Percentiles rank a stretch among this genome's conserved stretches.
Evolutionary conservation across 2,329 filamentous ascomycete genomes (phyloP).

Genomic region (Fusarium gaditjirri): DNA sequence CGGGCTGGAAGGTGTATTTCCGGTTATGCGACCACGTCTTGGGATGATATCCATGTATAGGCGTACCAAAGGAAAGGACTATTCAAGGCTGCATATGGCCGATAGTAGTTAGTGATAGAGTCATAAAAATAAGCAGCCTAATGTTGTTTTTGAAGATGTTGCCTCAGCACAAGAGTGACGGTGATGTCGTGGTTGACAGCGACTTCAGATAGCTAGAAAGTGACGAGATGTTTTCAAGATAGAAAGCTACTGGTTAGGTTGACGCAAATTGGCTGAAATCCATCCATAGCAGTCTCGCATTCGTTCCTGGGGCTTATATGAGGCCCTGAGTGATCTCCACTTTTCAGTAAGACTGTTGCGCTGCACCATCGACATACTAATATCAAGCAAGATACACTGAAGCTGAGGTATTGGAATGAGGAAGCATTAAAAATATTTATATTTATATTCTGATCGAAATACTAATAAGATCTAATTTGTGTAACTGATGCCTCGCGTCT

Average conservation of each 20-base stretch:
- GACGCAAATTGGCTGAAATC: background rate
- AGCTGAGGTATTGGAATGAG: background rate
- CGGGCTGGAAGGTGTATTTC: slow-evolving; percentile 22
- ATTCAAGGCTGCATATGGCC: background rate
- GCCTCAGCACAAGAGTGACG: background rate
- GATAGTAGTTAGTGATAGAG: slow-evolving; percentile 3
- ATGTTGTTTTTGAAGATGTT: background rate
- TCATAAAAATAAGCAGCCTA: slow-evolving; percentile 5
- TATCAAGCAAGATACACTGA: background rate
- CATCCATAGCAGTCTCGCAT: background rate
- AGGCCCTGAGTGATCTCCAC: background rate
- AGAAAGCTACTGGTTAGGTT: background rate
- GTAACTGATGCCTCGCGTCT: background rate
- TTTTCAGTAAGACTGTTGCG: background rate
- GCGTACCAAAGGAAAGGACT: slow-evolving; percentile 21
- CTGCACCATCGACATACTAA: too few species aligned
- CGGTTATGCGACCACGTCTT: slow-evolving; percentile 34
- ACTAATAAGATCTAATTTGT: background rate
- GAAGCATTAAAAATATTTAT: background rate
- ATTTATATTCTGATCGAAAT: background rate
- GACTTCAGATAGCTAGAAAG: background rate
- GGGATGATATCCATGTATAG: slow-evolving; percentile 40
- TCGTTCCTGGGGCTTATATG: background rate
- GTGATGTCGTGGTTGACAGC: background rate
- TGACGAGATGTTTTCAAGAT: background rate